Base-by-base conservation (phyloP, 148 eudicot genomes). In the Nyssa sinensis region DNA sequence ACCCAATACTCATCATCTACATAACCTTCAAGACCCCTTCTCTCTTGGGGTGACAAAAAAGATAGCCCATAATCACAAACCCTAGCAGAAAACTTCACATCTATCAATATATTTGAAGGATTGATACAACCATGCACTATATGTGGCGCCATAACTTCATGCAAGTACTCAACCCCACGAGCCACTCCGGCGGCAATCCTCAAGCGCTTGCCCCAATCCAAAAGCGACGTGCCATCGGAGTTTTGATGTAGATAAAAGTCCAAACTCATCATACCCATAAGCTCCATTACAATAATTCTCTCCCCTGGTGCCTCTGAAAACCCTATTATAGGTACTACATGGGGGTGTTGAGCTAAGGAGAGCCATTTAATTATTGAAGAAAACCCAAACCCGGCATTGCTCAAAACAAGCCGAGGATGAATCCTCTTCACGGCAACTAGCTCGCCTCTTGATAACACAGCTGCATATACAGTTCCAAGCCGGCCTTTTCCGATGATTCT, bases 271-370 rank as follows among this genome's bases (percentile, higher is more conserved):
- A 88, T 85, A 27, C 88, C 84, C 5, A 75, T 84, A 69, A 81
- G 86, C 77, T 94, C 97, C 79, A 75, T 84, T 16, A 94, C 17
- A 17, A 94, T 83, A 41, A 94, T 85, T 74, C 98, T 83, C 73
- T 94, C 98, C 0, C 97, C 97, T 0, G 98, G 98, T 3, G 86
- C 98, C 81, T 91, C 97, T 0, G 92, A 91, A 66, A 81, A 90
- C 61, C 98, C 98, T 68, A 87, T n/a, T 27, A 94, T 80, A 0
- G 96, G 86, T 51, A 94, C 87, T 10, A 94, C 25, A 53, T 94
- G 71, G 1, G 90, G 88, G 68, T 90, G 93, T 71, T 88, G 86
- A 29, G 90, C 93, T 35, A 82, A 72, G 17, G 96, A 92, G 2
- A 92, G 77, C 68, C 87, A 85, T 78, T 86, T 90, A 32, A 94